Base-by-base conservation (phyloP, 768 basidiomycete genomes). In the Xerocomus spinulosus region DNA sequence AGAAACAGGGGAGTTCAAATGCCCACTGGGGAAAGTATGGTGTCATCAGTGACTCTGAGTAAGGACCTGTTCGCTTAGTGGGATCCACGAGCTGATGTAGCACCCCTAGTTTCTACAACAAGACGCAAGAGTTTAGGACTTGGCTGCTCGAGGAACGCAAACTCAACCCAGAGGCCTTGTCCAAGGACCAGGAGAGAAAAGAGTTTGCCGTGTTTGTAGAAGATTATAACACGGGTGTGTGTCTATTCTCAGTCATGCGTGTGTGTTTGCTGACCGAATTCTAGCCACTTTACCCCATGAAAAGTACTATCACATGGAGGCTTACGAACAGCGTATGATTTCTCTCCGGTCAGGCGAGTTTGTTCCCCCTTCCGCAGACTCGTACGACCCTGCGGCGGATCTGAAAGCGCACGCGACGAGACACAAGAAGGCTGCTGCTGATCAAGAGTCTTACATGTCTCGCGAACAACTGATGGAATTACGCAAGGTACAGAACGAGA, bases 81-180 rank as follows among this genome's bases (percentile, higher is more conserved):
- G 14, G 39, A 41, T 36, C 34, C 44, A n/a, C 25, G 34, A 20
- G 35, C 33, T 68, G 35, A 66, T 45, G 26, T 32, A 43, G 33
- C n/a, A 23, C 34, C 37, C 3, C 50, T 32, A 93, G 92, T 59
- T 79, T 92, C 46, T 89, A 85, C 61, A 83, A 76, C 46, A 94
- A 92, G 60, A 81, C 80, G 25, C 78, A 83, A 50, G 93, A 96
- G 68, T 96, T 95, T 66, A 78, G 88, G 44, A 80, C 87, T 3
- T 96, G 93, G 93, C 81, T 95, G 4, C 82, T 96, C 12, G 93
- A 96, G 64, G 93, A 96, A 62, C 82, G 88, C 38, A 89, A 85
- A 62, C 74, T 92, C 55, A 95, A 95, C 61, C 92, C 92, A 0
- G 93, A 95, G 68, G 85, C 85, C 3, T 73, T 92, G 38, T 77